Evolutionary conservation across 2,329 filamentous ascomycete species (phyloP), one percentile per base, ranked within the genome.

Genomic region (Elsinoe batatas): DNA sequence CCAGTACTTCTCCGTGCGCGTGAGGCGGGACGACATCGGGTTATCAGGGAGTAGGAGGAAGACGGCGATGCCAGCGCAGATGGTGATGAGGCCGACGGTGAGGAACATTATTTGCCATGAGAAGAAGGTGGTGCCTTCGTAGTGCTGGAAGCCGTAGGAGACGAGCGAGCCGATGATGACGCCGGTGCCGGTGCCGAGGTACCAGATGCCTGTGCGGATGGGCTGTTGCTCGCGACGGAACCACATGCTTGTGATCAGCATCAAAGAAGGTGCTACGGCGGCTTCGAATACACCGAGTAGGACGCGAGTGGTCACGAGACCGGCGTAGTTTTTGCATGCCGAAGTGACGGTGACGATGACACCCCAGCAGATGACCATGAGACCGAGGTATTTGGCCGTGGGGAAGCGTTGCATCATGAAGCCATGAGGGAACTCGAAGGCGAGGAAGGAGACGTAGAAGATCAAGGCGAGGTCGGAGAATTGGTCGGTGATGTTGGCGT

Each of bases 171-270:
- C 81, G 11, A 81, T 56, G 38, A 84, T 79, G 5, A 76, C 82
- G 0, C 79, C 78, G 0, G 76, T 57, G 0, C 81, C 80, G 53
- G 80, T 84, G 0, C 79, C 83, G 3, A 79, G 73, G 60, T 86
- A 86, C 83, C 83, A 87, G n/a, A 77, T 76, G 0, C 81, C 81
- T 2, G 84, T 76, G 0, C 83, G 74, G 22, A 83, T 65, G 0
- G 82, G 81, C 65, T 86, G 83, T 62, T 87, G 81, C 30, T 60
- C 26, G 30, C 61, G 57, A 5, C 33, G 59, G 10, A 43, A 62
- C 60, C 60, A 62, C 71, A 78, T 78, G 3, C 72, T 71, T 0
- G 78, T 80, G 55, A 81, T 74, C 12, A 80, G 69, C 38, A 80
- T 77, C 53, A 82, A 72, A 17, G 74, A 74, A 0, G 79, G 79